phyloP scores from a whole-genome alignment of 1,139 yeast genomes.

The Protomyces inundatus region DNA sequence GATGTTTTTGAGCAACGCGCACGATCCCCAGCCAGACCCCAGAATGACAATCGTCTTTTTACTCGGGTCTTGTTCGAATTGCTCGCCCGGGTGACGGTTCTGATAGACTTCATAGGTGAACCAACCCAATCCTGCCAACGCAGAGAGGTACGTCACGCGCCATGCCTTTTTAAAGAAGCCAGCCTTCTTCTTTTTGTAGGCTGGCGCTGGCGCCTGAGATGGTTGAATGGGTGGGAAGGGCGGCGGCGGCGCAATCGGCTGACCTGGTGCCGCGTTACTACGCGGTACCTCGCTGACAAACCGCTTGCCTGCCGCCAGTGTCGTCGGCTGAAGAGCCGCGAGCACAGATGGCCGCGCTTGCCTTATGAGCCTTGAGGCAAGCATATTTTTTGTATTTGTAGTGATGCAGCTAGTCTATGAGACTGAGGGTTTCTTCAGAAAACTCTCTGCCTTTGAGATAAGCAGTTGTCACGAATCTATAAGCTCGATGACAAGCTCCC shows the following conservation, averaged over 20 bases:
- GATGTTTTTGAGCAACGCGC: constrained; percentile 63
- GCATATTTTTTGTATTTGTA: not conserved
- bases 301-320: not conserved
- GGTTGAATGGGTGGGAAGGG: not conserved
- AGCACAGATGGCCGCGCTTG: not conserved
- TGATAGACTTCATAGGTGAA: constrained; percentile 40
- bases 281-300: not conserved
- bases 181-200: constrained; percentile 20
- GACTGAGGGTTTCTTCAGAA: too few species aligned
- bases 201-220: not conserved
- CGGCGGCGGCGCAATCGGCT: not conserved
- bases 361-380: not conserved
- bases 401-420: too few species aligned
- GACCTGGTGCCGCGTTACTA: not conserved
- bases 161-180: constrained; percentile 37
- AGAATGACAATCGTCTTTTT: constrained; percentile 84
- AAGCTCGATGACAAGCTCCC: too few species aligned
- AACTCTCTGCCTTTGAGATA: too few species aligned
- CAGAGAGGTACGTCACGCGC: constrained; percentile 38
- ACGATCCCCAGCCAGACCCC: constrained; percentile 94
- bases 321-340: not conserved
- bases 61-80: constrained; percentile 46
- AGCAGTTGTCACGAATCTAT: too few species aligned
- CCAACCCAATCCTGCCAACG: constrained; percentile 37
- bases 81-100: constrained; percentile 41